phyloP scores from a whole-genome alignment of 1,284 basidiomycete species.

The Cryptococcus sp. region DNA sequence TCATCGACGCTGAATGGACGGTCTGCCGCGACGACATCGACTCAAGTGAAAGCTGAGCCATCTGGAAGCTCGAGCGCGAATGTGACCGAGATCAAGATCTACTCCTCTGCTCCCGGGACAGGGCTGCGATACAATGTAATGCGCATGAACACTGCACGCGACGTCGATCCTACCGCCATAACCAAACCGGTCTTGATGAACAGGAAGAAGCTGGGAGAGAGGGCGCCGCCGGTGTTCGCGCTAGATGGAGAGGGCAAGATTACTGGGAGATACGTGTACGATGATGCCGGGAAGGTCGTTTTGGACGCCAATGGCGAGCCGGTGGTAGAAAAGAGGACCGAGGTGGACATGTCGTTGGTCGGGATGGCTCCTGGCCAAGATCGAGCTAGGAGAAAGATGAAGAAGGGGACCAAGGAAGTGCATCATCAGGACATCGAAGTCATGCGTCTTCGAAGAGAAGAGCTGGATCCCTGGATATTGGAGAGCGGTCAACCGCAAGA shows the following conservation, averaged over 20 bases:
- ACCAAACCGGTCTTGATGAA: conserved; percentile 41
- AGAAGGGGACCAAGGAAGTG: conserved; percentile 43
- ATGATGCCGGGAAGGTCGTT: conserved; percentile 42
- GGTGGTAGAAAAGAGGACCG: conserved; percentile 33
- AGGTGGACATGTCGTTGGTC: conserved; percentile 43
- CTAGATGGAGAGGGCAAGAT: conserved; percentile 40
- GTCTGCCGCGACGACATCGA: neutral
- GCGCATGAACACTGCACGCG: conserved; percentile 34
- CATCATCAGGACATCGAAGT: conserved; percentile 47
- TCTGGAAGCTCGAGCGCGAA: neutral
- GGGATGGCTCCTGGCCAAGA: conserved; percentile 30
- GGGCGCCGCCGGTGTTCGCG: conserved; percentile 32
- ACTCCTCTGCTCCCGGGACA: conserved; percentile 27
- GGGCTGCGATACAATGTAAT: conserved; percentile 45
- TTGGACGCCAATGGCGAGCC: conserved; percentile 43
- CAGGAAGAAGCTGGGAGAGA: conserved; percentile 44
- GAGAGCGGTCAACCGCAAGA: conserved; percentile 37
- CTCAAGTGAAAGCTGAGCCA: neutral
- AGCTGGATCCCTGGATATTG: conserved; percentile 48
- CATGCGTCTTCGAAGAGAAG: conserved; percentile 45
- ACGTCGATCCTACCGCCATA: conserved; percentile 38
- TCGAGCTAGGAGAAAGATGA: conserved; percentile 18
- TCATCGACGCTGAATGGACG: neutral
- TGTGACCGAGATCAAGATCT: conserved; percentile 43
- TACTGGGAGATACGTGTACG: conserved; percentile 44